These are phyloP conservation scores for Prunus mongolica DNA, from an alignment of 306 rosid genomes.

Conservation along the genomic window DNA sequence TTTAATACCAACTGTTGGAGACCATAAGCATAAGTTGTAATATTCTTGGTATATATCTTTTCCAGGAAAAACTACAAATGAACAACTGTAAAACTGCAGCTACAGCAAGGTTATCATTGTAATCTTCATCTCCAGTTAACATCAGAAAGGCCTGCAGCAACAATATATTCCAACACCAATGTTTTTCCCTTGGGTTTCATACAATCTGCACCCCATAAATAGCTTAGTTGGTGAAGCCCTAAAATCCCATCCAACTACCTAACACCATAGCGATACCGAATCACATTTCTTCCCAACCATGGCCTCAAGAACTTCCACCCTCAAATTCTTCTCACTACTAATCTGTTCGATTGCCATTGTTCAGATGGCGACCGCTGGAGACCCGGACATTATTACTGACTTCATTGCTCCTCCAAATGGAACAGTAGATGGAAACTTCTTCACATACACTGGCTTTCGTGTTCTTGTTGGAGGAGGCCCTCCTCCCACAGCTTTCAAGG, in stretches of 20 bases:
- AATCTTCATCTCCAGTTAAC: not conserved
- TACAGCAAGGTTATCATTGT: not conserved
- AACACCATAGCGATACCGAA: not conserved
- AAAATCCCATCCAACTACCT: not conserved
- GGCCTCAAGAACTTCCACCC: not conserved
- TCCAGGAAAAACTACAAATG: not conserved
- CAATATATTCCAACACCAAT: not conserved
- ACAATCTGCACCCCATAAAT: not conserved
- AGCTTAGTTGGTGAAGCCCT: not conserved
- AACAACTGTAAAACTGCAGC: not conserved
- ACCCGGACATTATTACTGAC: conserved; percentile 39
- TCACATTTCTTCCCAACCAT: not conserved
- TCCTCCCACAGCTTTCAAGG: conserved; percentile 26
- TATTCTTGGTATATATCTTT: not conserved
- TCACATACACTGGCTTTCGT: not conserved
- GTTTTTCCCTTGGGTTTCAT: no score
- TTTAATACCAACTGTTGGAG: not conserved
- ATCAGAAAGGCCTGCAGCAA: not conserved
- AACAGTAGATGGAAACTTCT: conserved; percentile 16
- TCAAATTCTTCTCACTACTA: conserved; percentile 23
- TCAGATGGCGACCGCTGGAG: conserved; percentile 19
- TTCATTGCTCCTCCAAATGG: conserved; percentile 24
- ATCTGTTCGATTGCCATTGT: conserved; percentile 15
- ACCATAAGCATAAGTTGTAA: not conserved
- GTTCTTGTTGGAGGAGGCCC: not conserved